These are phyloP conservation scores for Boletus vinaceobasis DNA, from an alignment of 768 basidiomycete species.

Conservation along the genomic window DNA sequence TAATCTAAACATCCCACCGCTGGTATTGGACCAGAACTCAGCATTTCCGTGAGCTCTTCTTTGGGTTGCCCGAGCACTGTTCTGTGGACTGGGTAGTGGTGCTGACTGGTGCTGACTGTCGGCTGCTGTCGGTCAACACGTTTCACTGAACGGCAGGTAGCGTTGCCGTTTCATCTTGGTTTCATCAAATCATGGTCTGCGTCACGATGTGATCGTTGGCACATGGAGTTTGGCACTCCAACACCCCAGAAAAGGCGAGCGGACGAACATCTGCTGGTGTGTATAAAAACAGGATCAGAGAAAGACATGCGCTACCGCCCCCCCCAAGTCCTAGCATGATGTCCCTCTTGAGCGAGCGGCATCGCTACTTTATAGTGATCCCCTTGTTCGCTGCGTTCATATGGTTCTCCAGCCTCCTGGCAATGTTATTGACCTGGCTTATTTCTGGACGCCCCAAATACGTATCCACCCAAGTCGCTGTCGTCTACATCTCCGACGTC, in stretches of 20 bases:
- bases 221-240: background rate
- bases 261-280: background rate
- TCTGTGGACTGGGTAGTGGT: too few relatives aligned
- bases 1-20: too few relatives aligned
- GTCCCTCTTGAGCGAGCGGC: constrained; percentile 20
- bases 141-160: too few relatives aligned
- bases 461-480: constrained; percentile 49
- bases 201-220: too few relatives aligned
- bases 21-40: background rate
- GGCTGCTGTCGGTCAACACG: too few relatives aligned
- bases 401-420: constrained; percentile 69
- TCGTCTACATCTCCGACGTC: constrained; percentile 77
- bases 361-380: constrained; percentile 65
- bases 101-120: too few relatives aligned
- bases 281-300: constrained; percentile 4
- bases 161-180: too few relatives aligned
- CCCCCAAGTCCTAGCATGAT: constrained; percentile 6
- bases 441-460: constrained; percentile 52
- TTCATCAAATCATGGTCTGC: background rate
- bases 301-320: background rate
- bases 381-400: constrained; percentile 57
- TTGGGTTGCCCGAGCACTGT: background rate
- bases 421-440: constrained; percentile 72
- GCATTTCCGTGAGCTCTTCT: background rate
- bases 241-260: background rate